phyloP scores from a whole-genome alignment of 352 stramenopile genomes.

The Phytophthora ramorum region DNA sequence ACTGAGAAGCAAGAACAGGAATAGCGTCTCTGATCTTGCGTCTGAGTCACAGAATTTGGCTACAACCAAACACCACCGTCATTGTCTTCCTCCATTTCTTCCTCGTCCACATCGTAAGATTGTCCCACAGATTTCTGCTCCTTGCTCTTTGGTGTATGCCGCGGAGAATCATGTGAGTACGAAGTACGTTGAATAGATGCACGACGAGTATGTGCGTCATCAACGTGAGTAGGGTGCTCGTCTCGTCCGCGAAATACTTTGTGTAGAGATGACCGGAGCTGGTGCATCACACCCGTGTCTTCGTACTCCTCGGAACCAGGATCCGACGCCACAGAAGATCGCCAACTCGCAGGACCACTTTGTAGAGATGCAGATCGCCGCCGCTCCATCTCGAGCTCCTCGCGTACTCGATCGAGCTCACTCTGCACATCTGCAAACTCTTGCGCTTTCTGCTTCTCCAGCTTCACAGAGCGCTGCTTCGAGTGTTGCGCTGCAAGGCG shows the following conservation, averaged over 20 bases:
- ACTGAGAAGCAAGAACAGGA: slow-evolving; percentile 7
- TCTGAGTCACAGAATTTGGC: neutral
- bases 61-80: slow-evolving; percentile 72
- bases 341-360: slow-evolving; percentile 32
- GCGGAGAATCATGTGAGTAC: slow-evolving; percentile 36
- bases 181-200: slow-evolving; percentile 32
- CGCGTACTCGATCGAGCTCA: slow-evolving; percentile 58
- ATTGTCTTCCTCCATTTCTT: slow-evolving; percentile 37
- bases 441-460: slow-evolving; percentile 63
- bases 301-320: slow-evolving; percentile 41
- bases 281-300: slow-evolving; percentile 40
- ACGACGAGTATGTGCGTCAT: slow-evolving; percentile 6
- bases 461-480: slow-evolving; percentile 61
- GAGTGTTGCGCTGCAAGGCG: slow-evolving; percentile 54
- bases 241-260: slow-evolving; percentile 32
- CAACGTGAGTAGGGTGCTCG: neutral
- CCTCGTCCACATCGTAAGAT: slow-evolving; percentile 43
- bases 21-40: slow-evolving; percentile 3
- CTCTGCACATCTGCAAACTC: slow-evolving; percentile 57
- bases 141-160: slow-evolving; percentile 26
- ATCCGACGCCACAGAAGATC: slow-evolving; percentile 43
- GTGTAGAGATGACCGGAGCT: slow-evolving; percentile 49
- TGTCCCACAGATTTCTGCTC: slow-evolving; percentile 30
- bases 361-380: slow-evolving; percentile 41
- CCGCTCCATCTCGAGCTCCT: slow-evolving; percentile 60